Conservation (phyloP, 2,329 filamentous ascomycete species). For the Fusarium subtropicale region DNA sequence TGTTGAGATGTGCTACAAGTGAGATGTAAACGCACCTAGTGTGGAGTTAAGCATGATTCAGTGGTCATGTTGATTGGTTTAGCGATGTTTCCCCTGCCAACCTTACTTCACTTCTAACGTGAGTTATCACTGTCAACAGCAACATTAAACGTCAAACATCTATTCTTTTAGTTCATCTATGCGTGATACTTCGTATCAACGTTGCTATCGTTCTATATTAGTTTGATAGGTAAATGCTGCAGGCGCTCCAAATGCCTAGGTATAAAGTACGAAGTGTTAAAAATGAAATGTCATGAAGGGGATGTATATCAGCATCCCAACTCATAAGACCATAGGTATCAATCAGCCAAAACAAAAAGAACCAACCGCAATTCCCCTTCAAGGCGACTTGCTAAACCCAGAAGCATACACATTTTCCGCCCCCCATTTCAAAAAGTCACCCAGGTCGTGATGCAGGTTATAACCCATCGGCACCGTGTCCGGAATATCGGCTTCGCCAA, state of each 20-base stretch:
- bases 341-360: constrained; percentile 13
- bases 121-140: background rate
- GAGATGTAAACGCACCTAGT: constrained; percentile 20
- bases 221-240: constrained; percentile 20
- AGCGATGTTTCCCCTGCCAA: background rate
- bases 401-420: constrained; percentile 60
- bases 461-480: constrained; percentile 67
- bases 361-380: constrained; percentile 4
- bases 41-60: constrained; percentile 5
- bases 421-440: constrained; percentile 70
- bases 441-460: constrained; percentile 69
- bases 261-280: constrained; percentile 22
- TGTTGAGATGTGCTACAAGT: constrained; percentile 17
- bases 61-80: constrained; percentile 17
- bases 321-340: constrained; percentile 10
- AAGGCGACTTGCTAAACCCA: constrained; percentile 42
- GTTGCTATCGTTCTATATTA: constrained; percentile 12
- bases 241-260: constrained; percentile 30
- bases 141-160: background rate
- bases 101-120: background rate
- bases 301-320: constrained; percentile 6
- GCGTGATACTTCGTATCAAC: constrained; percentile 28
- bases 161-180: constrained; percentile 34
- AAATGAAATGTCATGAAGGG: constrained; percentile 18
- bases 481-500: constrained; percentile 48